phyloP scores from a whole-genome alignment of 352 stramenopile genomes.

The Phytopythium kandeliae region DNA sequence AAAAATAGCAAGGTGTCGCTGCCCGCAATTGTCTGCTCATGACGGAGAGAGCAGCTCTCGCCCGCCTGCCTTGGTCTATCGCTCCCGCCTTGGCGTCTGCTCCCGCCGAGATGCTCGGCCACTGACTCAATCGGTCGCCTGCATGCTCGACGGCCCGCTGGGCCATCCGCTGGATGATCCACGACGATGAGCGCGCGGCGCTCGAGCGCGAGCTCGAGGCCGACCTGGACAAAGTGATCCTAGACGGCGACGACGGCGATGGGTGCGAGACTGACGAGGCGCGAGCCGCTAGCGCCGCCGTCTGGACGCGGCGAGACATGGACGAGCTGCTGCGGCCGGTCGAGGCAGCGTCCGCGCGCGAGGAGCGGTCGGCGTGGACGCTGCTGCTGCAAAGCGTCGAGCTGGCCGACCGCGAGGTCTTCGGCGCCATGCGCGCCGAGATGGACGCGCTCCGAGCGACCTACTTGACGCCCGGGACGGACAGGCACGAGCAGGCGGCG shows the following conservation, averaged over 20 bases:
- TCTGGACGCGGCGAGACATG: constrained; percentile 18
- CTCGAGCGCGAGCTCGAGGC: constrained; percentile 41
- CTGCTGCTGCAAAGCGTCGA: constrained; percentile 32
- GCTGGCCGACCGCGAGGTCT: constrained; percentile 34
- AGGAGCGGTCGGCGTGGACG: constrained; percentile 14
- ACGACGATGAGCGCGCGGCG: constrained; percentile 35
- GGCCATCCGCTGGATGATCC: constrained; percentile 13
- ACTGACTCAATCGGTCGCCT: not conserved
- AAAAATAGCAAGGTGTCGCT: too few species aligned
- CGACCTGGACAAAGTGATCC: constrained; percentile 10
- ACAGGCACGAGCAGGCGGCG: not conserved
- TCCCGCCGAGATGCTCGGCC: not conserved
- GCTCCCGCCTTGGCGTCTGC: too few species aligned
- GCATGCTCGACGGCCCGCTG: not conserved
- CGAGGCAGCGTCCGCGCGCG: not conserved
- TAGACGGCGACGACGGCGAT: not conserved
- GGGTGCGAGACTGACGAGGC: not conserved
- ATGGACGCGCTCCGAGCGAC: constrained; percentile 22
- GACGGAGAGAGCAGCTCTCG: too few species aligned
- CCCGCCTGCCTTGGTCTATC: not conserved
- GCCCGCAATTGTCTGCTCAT: too few species aligned
- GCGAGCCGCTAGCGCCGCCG: not conserved
- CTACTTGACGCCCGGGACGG: constrained; percentile 4
- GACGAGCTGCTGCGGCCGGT: constrained; percentile 15
- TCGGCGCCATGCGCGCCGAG: constrained; percentile 21